Conservation (phyloP, 768 basidiomycete genomes). For the Boletus patriciae region DNA sequence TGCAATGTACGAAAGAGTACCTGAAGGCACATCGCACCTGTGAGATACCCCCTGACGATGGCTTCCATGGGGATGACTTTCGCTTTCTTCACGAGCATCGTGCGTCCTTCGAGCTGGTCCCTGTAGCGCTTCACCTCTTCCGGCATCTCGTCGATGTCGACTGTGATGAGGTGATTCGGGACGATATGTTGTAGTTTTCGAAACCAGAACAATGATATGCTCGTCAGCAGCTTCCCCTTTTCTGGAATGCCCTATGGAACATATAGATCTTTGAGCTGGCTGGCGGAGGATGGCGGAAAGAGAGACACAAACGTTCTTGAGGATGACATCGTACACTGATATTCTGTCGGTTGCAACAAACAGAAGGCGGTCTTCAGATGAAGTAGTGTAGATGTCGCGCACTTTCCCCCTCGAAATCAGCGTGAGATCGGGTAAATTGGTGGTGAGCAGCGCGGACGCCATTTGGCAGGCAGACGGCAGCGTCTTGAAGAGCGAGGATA, state of each 20-base stretch:
- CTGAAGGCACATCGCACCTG: constrained; percentile 54
- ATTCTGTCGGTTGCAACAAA: constrained; percentile 97
- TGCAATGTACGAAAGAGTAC: background rate
- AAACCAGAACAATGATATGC: constrained; percentile 96
- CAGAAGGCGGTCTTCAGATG: constrained; percentile 69
- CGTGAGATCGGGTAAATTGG: constrained; percentile 59
- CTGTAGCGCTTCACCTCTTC: constrained; percentile 70
- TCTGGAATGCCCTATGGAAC: constrained; percentile 80
- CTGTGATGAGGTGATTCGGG: constrained; percentile 87
- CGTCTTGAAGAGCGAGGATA: background rate
- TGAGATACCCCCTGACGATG: constrained; percentile 94
- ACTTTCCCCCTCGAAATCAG: constrained; percentile 93
- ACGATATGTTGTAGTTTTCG: constrained; percentile 73
- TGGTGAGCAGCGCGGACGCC: constrained; percentile 47
- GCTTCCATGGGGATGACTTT: constrained; percentile 90
- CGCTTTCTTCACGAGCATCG: constrained; percentile 91
- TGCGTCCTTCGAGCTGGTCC: constrained; percentile 75
- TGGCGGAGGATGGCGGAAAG: background rate
- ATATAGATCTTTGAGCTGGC: background rate
- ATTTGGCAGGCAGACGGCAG: constrained; percentile 12
- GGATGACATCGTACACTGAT: constrained; percentile 94
- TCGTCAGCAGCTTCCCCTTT: constrained; percentile 87
- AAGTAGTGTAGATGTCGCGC: constrained; percentile 85
- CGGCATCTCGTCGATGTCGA: constrained; percentile 79
- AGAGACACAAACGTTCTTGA: constrained; percentile 73